Evolutionary conservation across 2,329 filamentous ascomycete species (phyloP).

Genomic region (Hypomyces rosellus): DNA sequence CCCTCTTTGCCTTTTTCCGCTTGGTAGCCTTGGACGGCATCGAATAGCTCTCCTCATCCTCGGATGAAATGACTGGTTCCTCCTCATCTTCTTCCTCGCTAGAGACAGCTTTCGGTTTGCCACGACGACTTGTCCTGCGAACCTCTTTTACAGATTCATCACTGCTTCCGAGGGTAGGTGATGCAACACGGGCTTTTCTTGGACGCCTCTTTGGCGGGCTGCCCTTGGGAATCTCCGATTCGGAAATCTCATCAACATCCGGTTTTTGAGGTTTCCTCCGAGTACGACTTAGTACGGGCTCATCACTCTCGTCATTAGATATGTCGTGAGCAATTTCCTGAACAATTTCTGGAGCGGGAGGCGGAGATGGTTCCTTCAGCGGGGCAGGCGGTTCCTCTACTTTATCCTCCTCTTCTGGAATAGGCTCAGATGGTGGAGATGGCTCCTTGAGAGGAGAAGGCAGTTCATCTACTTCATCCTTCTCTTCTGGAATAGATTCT

Average conservation of each 20-base stretch:
- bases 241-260: background rate
- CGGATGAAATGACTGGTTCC: background rate
- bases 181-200: no score
- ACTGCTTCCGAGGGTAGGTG: no score
- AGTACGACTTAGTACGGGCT: background rate
- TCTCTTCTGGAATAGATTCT: no score
- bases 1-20: background rate
- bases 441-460: no score
- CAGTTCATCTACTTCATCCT: no score
- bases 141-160: no score
- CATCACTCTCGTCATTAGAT: conserved; percentile 3
- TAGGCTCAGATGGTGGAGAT: no score
- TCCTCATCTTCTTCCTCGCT: conserved; percentile 1
- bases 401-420: background rate
- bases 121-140: no score
- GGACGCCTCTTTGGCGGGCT: background rate
- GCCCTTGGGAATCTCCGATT: background rate
- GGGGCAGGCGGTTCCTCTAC: background rate
- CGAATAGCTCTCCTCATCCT: background rate
- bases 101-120: background rate
- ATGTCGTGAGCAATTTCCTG: background rate
- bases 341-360: background rate
- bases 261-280: background rate
- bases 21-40: background rate
- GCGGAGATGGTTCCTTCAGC: background rate